These are phyloP conservation scores for Colletotrichum kahawae DNA, from an alignment of 2,329 filamentous ascomycete genomes.

Conservation along the genomic window DNA sequence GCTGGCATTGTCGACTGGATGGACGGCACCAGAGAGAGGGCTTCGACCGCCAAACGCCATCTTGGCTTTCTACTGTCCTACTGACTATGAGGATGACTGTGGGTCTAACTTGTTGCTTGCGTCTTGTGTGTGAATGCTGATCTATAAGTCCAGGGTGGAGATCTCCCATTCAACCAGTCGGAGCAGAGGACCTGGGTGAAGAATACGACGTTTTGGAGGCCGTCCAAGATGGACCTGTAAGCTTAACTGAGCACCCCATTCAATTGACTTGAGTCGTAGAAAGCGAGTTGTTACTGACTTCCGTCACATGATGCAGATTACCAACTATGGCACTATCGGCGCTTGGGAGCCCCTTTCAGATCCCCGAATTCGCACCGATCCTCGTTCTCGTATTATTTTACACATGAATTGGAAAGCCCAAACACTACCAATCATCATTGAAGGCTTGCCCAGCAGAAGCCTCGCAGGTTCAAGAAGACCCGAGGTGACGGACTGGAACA, in stretches of 20 bases:
- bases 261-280: neutral
- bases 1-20: constrained; percentile 48
- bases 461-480: neutral
- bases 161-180: constrained; percentile 23
- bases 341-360: constrained; percentile 9
- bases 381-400: constrained; percentile 40
- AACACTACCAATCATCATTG: constrained; percentile 39
- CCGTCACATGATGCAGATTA: neutral
- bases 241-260: neutral
- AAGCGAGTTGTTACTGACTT: neutral
- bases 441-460: constrained; percentile 27
- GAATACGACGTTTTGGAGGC: constrained; percentile 32
- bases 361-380: constrained; percentile 28
- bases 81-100: constrained; percentile 15
- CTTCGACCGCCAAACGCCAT: constrained; percentile 36
- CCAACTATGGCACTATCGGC: neutral
- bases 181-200: neutral
- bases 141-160: constrained; percentile 4
- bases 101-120: neutral
- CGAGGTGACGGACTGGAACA: neutral
- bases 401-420: constrained; percentile 48
- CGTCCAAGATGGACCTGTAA: constrained; percentile 18
- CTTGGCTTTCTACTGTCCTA: constrained; percentile 7
- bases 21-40: constrained; percentile 32
- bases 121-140: neutral